phyloP scores from a whole-genome alignment of 2,329 filamentous ascomycete genomes.

The Claviceps fusiformis region DNA sequence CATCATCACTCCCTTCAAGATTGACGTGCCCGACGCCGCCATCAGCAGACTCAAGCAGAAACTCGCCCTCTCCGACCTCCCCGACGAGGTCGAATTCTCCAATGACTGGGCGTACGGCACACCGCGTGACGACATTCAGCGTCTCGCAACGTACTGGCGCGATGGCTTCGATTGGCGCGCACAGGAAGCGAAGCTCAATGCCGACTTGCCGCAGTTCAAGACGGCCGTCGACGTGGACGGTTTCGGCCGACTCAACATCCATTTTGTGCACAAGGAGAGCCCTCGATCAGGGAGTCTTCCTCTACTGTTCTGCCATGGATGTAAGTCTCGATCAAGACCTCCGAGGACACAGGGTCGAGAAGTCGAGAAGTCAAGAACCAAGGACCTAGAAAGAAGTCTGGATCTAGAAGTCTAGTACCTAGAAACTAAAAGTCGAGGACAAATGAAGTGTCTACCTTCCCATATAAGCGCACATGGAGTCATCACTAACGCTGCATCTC shows the following conservation, averaged over 20 bases:
- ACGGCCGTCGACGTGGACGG: constrained; percentile 38
- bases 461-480: no score
- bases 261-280: constrained; percentile 49
- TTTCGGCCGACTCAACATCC: constrained; percentile 46
- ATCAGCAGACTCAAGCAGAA: constrained; percentile 18
- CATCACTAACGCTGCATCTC: not conserved
- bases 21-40: constrained; percentile 19
- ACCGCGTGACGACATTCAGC: constrained; percentile 18
- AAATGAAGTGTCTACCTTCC: no score
- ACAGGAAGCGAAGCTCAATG: constrained; percentile 43
- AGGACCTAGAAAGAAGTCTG: no score
- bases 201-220: constrained; percentile 40
- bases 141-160: constrained; percentile 23
- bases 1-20: constrained; percentile 20
- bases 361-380: no score
- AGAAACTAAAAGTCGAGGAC: no score
- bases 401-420: no score
- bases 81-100: constrained; percentile 18
- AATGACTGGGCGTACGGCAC: constrained; percentile 21
- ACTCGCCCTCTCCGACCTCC: constrained; percentile 17
- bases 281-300: constrained; percentile 41
- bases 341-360: no score
- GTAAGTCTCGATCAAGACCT: constrained; percentile 3
- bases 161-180: constrained; percentile 49
- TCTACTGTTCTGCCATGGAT: constrained; percentile 36